Evolutionary conservation across 129 eudicot species (phyloP).

Genomic region (Scalesia atractyloides): DNA sequence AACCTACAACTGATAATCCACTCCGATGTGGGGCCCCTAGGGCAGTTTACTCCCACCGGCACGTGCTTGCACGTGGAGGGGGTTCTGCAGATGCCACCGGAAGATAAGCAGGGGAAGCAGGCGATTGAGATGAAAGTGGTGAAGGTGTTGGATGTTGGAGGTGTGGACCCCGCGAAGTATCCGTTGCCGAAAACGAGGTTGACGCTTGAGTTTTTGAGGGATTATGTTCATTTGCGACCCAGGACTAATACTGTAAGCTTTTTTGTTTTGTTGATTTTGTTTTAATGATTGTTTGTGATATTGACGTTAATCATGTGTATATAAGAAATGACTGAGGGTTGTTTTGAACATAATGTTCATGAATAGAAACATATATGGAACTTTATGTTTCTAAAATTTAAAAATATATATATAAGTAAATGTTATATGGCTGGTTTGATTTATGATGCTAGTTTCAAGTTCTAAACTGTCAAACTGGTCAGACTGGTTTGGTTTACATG

Average conservation of each 20-base stretch:
- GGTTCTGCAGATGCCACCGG: slow-evolving; percentile 65
- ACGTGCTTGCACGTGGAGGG: slow-evolving; percentile 84
- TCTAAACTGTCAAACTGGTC: too few species aligned
- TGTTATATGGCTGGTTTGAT: too few species aligned
- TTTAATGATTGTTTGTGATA: too few species aligned
- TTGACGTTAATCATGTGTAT: too few species aligned
- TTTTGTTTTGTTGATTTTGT: not conserved
- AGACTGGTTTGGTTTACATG: too few species aligned
- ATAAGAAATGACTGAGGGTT: too few species aligned
- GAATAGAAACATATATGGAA: too few species aligned
- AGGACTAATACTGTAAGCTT: slow-evolving; percentile 61
- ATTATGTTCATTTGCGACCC: slow-evolving; percentile 76
- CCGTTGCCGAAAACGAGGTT: slow-evolving; percentile 76
- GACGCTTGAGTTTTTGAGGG: slow-evolving; percentile 72
- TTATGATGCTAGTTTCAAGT: too few species aligned
- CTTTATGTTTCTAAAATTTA: too few species aligned
- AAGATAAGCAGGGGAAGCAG: slow-evolving; percentile 60
- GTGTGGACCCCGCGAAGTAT: slow-evolving; percentile 68
- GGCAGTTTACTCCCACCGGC: slow-evolving; percentile 60
- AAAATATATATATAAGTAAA: too few species aligned
- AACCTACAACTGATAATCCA: slow-evolving; percentile 74
- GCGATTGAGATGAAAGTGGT: slow-evolving; percentile 64
- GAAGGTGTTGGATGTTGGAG: slow-evolving; percentile 56
- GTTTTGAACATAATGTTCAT: too few species aligned
- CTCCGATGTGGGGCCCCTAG: slow-evolving; percentile 44